Evolutionary conservation across 2,329 filamentous ascomycete genomes (phyloP), one percentile per base, ranked within the genome.

Genomic region (Septoria linicola): DNA sequence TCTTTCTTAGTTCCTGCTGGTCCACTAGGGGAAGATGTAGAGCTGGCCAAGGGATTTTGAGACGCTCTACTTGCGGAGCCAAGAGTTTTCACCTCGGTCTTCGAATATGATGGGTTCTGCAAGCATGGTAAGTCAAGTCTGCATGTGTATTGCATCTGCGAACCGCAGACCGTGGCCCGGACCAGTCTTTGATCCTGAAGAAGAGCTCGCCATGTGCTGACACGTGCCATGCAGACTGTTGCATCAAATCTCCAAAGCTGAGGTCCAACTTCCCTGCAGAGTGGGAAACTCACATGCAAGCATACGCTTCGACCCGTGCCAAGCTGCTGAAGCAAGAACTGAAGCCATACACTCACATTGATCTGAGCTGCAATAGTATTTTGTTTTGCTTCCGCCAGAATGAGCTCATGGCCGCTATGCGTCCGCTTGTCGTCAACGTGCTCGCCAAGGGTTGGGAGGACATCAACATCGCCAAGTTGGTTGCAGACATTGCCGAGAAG

Each of bases 251-350:
- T n/a, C n/a, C n/a, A n/a, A n/a, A n/a, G n/a, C n/a, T n/a, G n/a
- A n/a, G n/a, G n/a, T 34, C n/a, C 44, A 47, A 47, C 35, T 47
- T 47, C 35, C 44, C 44, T 17, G 32, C 11, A 13, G 6, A 40
- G 20, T 47, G 44, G 44, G 44, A 47, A 34, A 47, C 32, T 13
- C 44, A 39, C 21, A 17, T 39, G n/a, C 27, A 30, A 14, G 30
- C 30, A 25, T 37, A 21, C 17, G 42, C 16, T 19, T n/a, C 7
- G 27, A 49, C 27, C 14, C 39, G 14, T 21, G 23, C 21, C 19
- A 17, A 23, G 17, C 17, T 34, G 32, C 58, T 54, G 55, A 56
- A 57, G 49, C 59, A 57, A 43, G 53, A 27, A 25, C 53, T 53
- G 41, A 23, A 14, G 30, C 25, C 8, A n/a, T 36, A 11, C 32